Conservation (phyloP, 2,329 filamentous ascomycete species). For the Hymenoscyphus repandus region DNA sequence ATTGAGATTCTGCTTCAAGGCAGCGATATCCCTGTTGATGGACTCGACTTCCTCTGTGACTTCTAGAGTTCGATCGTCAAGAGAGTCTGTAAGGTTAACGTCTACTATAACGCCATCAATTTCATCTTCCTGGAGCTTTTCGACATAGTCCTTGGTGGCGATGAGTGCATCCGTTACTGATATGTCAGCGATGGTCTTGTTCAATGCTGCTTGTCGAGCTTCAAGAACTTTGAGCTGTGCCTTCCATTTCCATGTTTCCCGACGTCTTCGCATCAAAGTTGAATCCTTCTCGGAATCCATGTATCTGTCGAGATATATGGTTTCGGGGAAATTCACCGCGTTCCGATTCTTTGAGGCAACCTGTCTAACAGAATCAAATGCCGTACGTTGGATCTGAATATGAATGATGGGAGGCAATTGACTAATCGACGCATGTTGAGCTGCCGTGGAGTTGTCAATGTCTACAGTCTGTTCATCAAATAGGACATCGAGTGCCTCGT, state of each 20-base stretch:
- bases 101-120: conserved; percentile 39
- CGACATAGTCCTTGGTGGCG: conserved; percentile 37
- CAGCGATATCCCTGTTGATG: conserved; percentile 43
- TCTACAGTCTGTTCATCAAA: conserved; percentile 77
- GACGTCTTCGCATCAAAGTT: conserved; percentile 57
- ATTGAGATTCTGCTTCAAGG: conserved; percentile 35
- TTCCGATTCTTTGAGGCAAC: conserved; percentile 68
- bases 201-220: conserved; percentile 28
- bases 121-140: conserved; percentile 37
- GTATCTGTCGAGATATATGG: conserved; percentile 83
- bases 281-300: conserved; percentile 62
- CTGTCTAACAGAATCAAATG: conserved; percentile 58
- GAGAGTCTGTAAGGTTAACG: conserved; percentile 34
- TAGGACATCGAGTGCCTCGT: conserved; percentile 77
- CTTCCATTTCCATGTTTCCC: conserved; percentile 71
- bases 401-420: conserved; percentile 81
- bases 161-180: conserved; percentile 27
- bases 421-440: conserved; percentile 66
- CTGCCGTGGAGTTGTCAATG: conserved; percentile 53
- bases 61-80: conserved; percentile 41
- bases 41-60: conserved; percentile 41
- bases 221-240: conserved; percentile 54
- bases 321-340: conserved; percentile 72
- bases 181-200: conserved; percentile 19
- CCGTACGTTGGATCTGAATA: conserved; percentile 80